These are phyloP conservation scores for Fraxinus velutina DNA, from an alignment of 305 asterid genomes.

Conservation along the genomic window DNA sequence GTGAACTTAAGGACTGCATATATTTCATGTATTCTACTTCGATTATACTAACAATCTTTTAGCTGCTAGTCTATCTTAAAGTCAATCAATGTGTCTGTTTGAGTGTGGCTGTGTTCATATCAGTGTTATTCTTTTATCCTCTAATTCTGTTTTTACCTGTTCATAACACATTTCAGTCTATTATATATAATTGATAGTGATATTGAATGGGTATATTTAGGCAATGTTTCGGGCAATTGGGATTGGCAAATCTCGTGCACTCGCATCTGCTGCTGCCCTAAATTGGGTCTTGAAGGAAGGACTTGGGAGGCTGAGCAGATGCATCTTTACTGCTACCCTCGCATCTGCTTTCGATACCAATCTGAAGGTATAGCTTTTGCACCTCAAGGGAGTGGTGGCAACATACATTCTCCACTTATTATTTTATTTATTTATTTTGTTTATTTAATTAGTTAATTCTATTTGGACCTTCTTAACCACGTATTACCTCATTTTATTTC, in stretches of 20 bases:
- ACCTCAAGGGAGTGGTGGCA: background rate
- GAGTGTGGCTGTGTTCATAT: background rate
- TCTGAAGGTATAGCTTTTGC: slow-evolving; percentile 58
- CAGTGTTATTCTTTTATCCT: background rate
- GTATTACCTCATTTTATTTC: background rate
- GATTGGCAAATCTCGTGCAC: slow-evolving; percentile 73
- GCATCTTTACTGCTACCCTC: slow-evolving; percentile 85
- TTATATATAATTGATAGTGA: slow-evolving; percentile 17
- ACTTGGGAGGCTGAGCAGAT: slow-evolving; percentile 84
- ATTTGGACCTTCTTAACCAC: background rate
- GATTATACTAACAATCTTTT: background rate
- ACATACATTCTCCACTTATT: background rate
- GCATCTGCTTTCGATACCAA: slow-evolving; percentile 96
- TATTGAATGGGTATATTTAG: slow-evolving; percentile 39
- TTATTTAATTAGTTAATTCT: slow-evolving; percentile 1
- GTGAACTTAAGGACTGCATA: background rate
- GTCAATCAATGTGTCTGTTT: background rate
- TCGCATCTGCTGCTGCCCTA: slow-evolving; percentile 90
- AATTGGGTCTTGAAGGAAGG: slow-evolving; percentile 98
- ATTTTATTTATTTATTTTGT: no score
- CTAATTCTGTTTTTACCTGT: background rate
- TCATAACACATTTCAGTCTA: slow-evolving; percentile 6
- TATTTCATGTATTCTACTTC: background rate
- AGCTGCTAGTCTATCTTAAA: background rate
- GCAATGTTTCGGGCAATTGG: slow-evolving; percentile 98